Percentiles rank a stretch among this genome's conserved stretches.
Conservation (phyloP, 805 yeast species). For the Pichia phayaonensis region DNA sequence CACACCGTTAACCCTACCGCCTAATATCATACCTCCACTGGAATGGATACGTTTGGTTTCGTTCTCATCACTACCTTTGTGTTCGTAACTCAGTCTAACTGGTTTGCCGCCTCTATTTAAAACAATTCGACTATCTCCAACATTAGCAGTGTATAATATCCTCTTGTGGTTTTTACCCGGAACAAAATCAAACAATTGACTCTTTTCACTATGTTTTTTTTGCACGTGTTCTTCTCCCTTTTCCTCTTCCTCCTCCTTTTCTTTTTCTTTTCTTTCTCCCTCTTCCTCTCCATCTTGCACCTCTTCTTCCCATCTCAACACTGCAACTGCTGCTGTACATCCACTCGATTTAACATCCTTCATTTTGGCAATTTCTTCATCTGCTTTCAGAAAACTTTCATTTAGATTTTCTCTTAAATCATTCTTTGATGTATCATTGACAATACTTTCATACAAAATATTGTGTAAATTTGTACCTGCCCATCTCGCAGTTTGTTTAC, state of each 20-base stretch:
- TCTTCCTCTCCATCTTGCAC: constrained; percentile 14
- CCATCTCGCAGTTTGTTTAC: constrained; percentile 87
- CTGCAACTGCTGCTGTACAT: constrained; percentile 92
- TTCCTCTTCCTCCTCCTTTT: not conserved
- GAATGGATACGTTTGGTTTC: constrained; percentile 71
- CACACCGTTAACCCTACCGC: constrained; percentile 91
- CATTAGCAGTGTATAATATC: constrained; percentile 88
- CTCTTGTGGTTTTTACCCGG: constrained; percentile 49
- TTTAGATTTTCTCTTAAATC: constrained; percentile 63
- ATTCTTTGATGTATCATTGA: constrained; percentile 32
- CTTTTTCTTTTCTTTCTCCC: not conserved
- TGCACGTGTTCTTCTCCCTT: not conserved
- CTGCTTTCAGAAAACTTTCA: constrained; percentile 69
- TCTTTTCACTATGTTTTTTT: not conserved
- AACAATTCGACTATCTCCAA: constrained; percentile 86
- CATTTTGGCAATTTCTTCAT: constrained; percentile 47
- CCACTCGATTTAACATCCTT: constrained; percentile 73
- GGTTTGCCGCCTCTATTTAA: constrained; percentile 70
- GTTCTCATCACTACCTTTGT: constrained; percentile 75
- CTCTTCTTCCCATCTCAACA: constrained; percentile 70
- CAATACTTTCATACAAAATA: constrained; percentile 51
- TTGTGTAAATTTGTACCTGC: constrained; percentile 82
- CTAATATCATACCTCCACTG: constrained; percentile 82
- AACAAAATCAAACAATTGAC: constrained; percentile 35
- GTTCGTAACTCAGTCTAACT: constrained; percentile 80